Conservation (phyloP, 2,329 filamentous ascomycete genomes). For the Periconia macrospinosa region DNA sequence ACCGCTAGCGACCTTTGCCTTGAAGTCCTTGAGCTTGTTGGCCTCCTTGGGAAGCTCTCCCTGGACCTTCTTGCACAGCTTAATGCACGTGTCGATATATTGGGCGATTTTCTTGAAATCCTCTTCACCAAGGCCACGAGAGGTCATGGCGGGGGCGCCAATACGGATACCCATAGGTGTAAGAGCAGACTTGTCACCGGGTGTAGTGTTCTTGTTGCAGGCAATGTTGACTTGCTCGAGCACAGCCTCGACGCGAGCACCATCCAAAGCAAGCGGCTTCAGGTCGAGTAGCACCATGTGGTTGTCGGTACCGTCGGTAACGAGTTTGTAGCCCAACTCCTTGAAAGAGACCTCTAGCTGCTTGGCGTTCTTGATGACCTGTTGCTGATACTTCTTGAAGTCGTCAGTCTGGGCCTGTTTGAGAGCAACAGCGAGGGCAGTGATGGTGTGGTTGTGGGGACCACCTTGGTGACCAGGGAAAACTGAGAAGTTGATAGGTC, state of each 20-base stretch:
- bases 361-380: slow-evolving; percentile 88
- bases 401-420: slow-evolving; percentile 89
- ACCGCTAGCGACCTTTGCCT: slow-evolving; percentile 81
- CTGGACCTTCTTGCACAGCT: slow-evolving; percentile 89
- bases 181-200: slow-evolving; percentile 90
- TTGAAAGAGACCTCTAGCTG: slow-evolving; percentile 73
- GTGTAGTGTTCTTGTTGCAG: slow-evolving; percentile 99
- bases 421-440: slow-evolving; percentile 87
- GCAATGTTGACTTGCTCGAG: slow-evolving; percentile 92
- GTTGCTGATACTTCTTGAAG: slow-evolving; percentile 89
- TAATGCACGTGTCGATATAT: slow-evolving; percentile 89
- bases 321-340: slow-evolving; percentile 78
- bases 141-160: slow-evolving; percentile 97
- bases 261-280: slow-evolving; percentile 85
- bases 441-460: slow-evolving; percentile 99
- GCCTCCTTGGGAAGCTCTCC: slow-evolving; percentile 85
- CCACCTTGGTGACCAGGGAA: slow-evolving; percentile 98
- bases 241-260: slow-evolving; percentile 84
- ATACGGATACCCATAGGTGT: slow-evolving; percentile 92
- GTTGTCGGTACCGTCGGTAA: slow-evolving; percentile 94
- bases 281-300: slow-evolving; percentile 93
- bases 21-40: slow-evolving; percentile 99
- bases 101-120: slow-evolving; percentile 80
- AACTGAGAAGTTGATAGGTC: slow-evolving; percentile 91
- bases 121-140: slow-evolving; percentile 82